Conservation (phyloP, 306 rosid genomes). For the Heteromeles arbutifolia region DNA sequence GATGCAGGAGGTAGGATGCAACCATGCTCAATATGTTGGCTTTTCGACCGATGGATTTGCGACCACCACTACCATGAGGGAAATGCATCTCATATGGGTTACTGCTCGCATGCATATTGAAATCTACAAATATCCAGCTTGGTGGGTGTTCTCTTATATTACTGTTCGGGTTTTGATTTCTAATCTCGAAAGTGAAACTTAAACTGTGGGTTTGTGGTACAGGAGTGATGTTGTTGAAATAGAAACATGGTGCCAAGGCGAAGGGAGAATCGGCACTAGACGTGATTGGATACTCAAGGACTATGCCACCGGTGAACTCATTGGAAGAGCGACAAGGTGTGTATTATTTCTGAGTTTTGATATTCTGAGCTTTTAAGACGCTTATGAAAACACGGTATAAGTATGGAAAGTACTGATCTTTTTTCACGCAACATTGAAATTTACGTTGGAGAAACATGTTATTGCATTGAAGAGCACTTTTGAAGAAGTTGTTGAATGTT, state of each 20-base stretch:
- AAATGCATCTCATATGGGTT: slow-evolving; percentile 92
- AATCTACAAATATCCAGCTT: slow-evolving; percentile 91
- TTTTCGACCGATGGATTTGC: slow-evolving; percentile 94
- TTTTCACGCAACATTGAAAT: no score
- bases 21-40: slow-evolving; percentile 96
- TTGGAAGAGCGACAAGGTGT: slow-evolving; percentile 98
- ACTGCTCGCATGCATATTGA: slow-evolving; percentile 99
- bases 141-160: slow-evolving; percentile 37
- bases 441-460: not conserved
- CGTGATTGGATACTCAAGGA: slow-evolving; percentile 91
- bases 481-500: not conserved
- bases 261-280: slow-evolving; percentile 89
- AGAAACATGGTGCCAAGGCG: slow-evolving; percentile 94
- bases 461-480: not conserved
- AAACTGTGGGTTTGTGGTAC: slow-evolving; percentile 17
- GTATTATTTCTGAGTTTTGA: not conserved
- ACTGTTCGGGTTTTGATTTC: not conserved
- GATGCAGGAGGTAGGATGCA: slow-evolving; percentile 90
- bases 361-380: not conserved
- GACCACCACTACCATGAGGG: slow-evolving; percentile 89
- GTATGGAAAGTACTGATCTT: no score
- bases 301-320: slow-evolving; percentile 57
- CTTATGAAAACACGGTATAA: not conserved
- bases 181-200: not conserved
- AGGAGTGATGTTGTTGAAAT: slow-evolving; percentile 98